Base-by-base conservation (phyloP, 441 rosid species). In the Erodium moschatum region DNA sequence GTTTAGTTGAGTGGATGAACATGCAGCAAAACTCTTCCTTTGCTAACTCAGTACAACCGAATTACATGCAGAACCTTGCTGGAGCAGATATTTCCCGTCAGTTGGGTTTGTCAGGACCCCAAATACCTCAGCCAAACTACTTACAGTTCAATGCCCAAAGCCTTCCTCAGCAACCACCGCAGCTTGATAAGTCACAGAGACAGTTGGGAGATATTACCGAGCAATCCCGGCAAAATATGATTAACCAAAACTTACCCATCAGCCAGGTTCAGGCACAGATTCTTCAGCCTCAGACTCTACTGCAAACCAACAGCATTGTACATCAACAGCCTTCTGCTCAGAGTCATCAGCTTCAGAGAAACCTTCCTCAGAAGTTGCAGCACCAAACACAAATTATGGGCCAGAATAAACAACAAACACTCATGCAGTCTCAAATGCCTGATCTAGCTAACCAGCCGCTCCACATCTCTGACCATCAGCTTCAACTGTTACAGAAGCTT, bases 1-100 rank as follows among this genome's bases (percentile, higher is more conserved):
- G 88, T 74, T 74, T 88, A 73, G 82, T 78, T 70, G 88, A 86
- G 72, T 85, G 88, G 88, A 86, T 86, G 89, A 87, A 83, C 74
- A 80, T 89, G 90, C 92, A 85, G 65, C 97, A 89, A 70, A 84
- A 72, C 67, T 70, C 87, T 66, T 73, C 84, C 12, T 67, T 85
- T 58, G 78, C 80, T 33, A 84, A 81, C 77, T 65, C 91, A 15
- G 38, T 86, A 67, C 91, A 82, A 77, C 78, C 85, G 10, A 82
- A 80, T 79, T 82, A 80, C 72, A 68, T 80, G 75, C 94, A 81
- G 71, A 85, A 82, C 75, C 78, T 83, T 58, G 42, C 68, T 5
- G 85, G 82, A 67, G 67, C 79, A 27, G 89, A 86, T 79, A 73
- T 81, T 76, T 85, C 91, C n/a, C 85, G 74, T 56, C 91, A 86